Evolutionary conservation across 148 eudicot species (phyloP).

Genomic region (Amaranthus hypochondriacus): DNA sequence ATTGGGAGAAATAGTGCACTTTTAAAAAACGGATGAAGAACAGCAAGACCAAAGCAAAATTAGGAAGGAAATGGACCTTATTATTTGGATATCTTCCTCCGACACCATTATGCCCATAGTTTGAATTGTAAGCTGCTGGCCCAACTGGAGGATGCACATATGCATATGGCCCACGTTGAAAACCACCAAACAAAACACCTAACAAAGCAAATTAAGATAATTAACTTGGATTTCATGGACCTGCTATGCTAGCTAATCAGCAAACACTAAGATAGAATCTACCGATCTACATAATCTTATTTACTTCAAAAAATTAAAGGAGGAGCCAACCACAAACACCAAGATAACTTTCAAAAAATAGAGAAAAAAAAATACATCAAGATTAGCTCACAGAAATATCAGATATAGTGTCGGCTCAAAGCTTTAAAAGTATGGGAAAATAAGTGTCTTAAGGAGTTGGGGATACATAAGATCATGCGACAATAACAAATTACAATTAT

Average conservation of each 20-base stretch:
- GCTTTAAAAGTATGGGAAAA: too few relatives aligned
- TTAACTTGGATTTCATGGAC: constrained; percentile 23
- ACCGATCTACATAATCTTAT: neutral
- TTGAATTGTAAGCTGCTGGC: constrained; percentile 50
- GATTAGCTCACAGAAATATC: neutral
- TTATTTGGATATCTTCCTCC: constrained; percentile 61
- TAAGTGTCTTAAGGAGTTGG: too few relatives aligned
- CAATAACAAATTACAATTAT: too few relatives aligned
- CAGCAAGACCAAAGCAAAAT: neutral
- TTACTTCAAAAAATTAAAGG: neutral
- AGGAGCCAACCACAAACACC: neutral
- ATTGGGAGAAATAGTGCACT: too few relatives aligned
- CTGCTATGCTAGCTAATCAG: constrained; percentile 12
- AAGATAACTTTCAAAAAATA: neutral
- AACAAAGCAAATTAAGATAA: constrained; percentile 33
- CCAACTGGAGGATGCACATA: constrained; percentile 49
- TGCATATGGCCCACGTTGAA: constrained; percentile 40
- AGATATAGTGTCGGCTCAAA: too few relatives aligned
- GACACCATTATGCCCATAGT: constrained; percentile 72
- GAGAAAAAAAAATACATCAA: neutral
- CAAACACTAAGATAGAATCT: constrained; percentile 6
- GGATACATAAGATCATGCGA: too few relatives aligned
- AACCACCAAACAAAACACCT: constrained; percentile 43
- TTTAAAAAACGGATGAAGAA: too few relatives aligned
- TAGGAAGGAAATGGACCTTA: constrained; percentile 53